Base-by-base conservation (phyloP, 345 rosid genomes). In the Pelargonium nanum region DNA sequence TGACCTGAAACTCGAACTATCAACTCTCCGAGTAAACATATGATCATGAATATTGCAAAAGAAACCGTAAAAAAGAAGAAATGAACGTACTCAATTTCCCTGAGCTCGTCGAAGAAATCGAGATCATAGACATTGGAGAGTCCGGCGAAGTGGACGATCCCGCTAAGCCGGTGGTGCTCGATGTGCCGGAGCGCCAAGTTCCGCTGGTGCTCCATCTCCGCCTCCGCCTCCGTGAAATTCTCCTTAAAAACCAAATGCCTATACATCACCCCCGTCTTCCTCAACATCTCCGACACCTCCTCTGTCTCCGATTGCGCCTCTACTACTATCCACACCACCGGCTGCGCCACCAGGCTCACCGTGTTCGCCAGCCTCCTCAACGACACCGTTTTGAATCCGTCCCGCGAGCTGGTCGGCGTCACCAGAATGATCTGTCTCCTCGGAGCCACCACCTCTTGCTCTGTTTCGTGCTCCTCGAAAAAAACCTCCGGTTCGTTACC, bases 211-310 rank as follows among this genome's bases (percentile, higher is more conserved):
- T 86, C 84, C 73, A 87, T 66, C 74, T 82, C 96, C 1, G 80
- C 76, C 62, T 80, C 81, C 0, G 71, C 55, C 45, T 80, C 85
- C 1, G 89, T 85, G 57, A 89, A 87, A 58, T 89, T 82, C 63
- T 87, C 89, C 58, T 76, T 76, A 40, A 74, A 73, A 65, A 85
- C 89, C 68, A 92, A 64, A 71, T 87, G 93, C 72, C 95, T 74
- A 55, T 85, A 87, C 98, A 84, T 92, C 0, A 83, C 64, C 8
- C 93, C 95, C 2, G 93, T 89, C 72, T 81, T 89, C 73, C 93
- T 76, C 34, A 92, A 65, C 21, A 78, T 58, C 53, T 70, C 68
- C 0, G 93, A 77, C 1, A 79, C 63, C 61, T 76, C 77, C 4
- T 75, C 71, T 0, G 72, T 60, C 4, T 79, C 80, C 0, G 80